Base-by-base conservation (phyloP, 1,284 basidiomycete species). In the Ganoderma sinense region DNA sequence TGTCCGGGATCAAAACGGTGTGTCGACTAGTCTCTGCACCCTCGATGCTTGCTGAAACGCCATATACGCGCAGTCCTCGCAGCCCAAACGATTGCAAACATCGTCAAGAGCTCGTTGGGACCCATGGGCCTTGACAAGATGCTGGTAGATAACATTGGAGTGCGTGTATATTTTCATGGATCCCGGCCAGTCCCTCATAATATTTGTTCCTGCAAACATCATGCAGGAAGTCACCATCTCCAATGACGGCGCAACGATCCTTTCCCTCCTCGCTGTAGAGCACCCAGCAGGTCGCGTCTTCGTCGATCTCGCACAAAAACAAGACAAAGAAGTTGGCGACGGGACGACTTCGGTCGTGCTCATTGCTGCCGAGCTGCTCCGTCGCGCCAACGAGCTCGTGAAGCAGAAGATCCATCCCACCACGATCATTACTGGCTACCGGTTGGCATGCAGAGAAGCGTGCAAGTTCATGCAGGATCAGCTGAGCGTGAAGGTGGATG, bases 301-400 rank as follows among this genome's bases (percentile, higher is more conserved):
- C 74, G 97, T 99, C 65, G 97, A 99, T 82, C 92, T 99, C 58
- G 97, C 98, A 1, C 97, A 99, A 84, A 99, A 99, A 81, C 97
- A 99, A 83, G 98, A 99, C 83, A 98, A 97, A 82, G 98, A 99
- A 84, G 98, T 99, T 40, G 98, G 98, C 59, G 98, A 99, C 83
- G 98, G 98, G 16, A 99, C 98, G 10, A 99, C 98, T 1, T 99
- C 97, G 14, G 98, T 99, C 58, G 98, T 99, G 59, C 95, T 99
- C 76, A 91, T 99, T 77, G 97, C 97, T 62, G 96, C 98, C 20
- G 97, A 99, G 82, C 91, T 99, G 51, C 87, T 99, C 72, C 91
- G 95, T 74, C 89, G 98, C 68, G 98, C 97, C 71, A 99, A 99
- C 81, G 98, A 99, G 80, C 91, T 99, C 58, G 97, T 99, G 75